Evolutionary conservation across 805 yeast species (phyloP), one percentile per base, ranked within the genome.

Genomic region (Blastobotrys muscicola): DNA sequence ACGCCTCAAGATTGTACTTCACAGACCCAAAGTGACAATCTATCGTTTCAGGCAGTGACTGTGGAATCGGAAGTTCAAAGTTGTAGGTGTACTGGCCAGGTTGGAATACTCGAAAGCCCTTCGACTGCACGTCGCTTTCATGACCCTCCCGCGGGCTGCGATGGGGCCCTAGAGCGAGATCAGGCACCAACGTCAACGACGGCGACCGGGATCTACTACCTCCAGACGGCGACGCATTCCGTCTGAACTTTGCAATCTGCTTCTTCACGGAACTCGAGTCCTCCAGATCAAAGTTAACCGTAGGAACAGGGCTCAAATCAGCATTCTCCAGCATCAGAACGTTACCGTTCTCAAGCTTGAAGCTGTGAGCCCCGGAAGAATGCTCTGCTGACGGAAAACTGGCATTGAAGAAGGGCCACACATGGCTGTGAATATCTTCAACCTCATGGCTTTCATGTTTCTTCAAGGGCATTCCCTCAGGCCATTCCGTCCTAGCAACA

Each of bases 391-490:
- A 54, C 55, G 62, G 55, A 38, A 60, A 61, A 39, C 66, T 44
- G 33, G 67, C 61, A 45, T 59, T 69, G 69, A 76, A 90, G 58
- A 92, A 86, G 0, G 95, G 92, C 98, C 98, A 92, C 4, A 83
- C 78, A 59, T 90, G 97, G 41, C 76, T 72, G 26, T 85, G 72
- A 16, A 89, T 58, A 42, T 75, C 82, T 48, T 74, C 75, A 15
- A 72, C 60, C 52, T 92, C 98, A 30, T 62, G 60, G 47, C 75
- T 79, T 10, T 78, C 82, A 12, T 69, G 68, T 51, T 79, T 78
- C 58, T 82, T 85, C 0, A 97, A 96, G 0, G 97, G 97, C 13
- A 90, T 89, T 2, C 98, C 98, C 57, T 92, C 95, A 8, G 95
- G 95, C 96, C 96, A 87, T 49, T 85, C 94, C 0, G 96, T 87